Evolutionary conservation across 352 stramenopile genomes (phyloP), one percentile per base, ranked within the genome.

Genomic region (Phytopythium boreale): DNA sequence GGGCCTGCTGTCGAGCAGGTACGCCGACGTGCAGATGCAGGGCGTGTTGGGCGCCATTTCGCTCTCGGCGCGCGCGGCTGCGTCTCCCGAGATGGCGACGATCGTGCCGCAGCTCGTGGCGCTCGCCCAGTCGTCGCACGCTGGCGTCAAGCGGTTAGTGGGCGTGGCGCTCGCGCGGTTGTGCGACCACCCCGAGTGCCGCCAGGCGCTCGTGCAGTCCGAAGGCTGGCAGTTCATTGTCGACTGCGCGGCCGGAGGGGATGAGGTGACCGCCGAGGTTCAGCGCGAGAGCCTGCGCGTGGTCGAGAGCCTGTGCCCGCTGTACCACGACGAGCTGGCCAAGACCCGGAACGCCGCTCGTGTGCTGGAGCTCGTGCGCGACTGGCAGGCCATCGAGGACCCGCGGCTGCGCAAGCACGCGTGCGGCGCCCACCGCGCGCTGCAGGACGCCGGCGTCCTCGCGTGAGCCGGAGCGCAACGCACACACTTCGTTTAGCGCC

Each of bases 221-320:
- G 77, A 88, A 37, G 85, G 85, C 29, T 95, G 87, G 87, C 74
- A 93, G 67, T 91, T 93, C 63, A 90, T 95, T 64, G 80, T 95
- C 9, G 71, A 88, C 69, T 88, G 77, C 50, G 87, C 87, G 10
- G 83, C 78, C 11, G 86, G 86, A 12, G 84, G 81, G 12, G 69
- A 74, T 9, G 65, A 74, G 57, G 76, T 95, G 24, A 78, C 81
- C 27, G 73, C 83, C 10, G 87, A 95, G 47, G 77, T 92, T 64
- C 87, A 95, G 63, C 83, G 87, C 56, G 84, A 90, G 62, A 93
- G 87, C 75, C 82, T 95, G 64, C 84, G 88, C 75, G 84, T 95
- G 66, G 82, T 95, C 79, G 84, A 92, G 75, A 90, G 76, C 62
- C 78, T 95, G 56, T 93, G 87, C 47, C 79, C 84, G 67, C 64